These are phyloP conservation scores for Picocystis sp. DNA, from an alignment of 163 green algal genomes.

Conservation along the genomic window DNA sequence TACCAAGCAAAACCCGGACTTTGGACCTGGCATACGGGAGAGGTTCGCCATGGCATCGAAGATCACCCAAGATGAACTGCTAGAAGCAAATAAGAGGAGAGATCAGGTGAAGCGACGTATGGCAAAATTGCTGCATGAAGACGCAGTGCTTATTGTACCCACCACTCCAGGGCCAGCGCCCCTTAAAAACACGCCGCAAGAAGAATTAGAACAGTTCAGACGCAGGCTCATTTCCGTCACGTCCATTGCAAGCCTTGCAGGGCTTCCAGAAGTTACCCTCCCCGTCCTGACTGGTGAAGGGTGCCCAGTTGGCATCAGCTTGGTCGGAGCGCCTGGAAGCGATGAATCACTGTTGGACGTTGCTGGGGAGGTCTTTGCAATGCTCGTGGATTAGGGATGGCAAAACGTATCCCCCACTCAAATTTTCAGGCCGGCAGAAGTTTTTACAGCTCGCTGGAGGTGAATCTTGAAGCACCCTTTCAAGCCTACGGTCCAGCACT, in stretches of 20 bases:
- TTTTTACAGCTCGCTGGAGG: no score
- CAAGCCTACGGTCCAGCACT: no score
- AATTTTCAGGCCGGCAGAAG: no score
- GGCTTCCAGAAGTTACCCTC: conserved; percentile 65
- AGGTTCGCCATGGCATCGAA: conserved; percentile 45
- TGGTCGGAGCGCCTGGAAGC: conserved; percentile 47
- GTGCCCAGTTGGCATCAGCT: conserved; percentile 50
- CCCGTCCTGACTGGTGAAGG: conserved; percentile 37
- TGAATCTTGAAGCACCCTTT: no score
- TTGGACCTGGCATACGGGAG: conserved; percentile 51
- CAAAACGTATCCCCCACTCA: no score
- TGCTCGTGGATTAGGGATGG: no score
- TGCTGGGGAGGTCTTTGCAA: not conserved
- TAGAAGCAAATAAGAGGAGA: not conserved
- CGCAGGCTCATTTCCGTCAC: conserved; percentile 47
- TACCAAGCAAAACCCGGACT: conserved; percentile 22
- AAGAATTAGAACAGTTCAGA: conserved; percentile 43
- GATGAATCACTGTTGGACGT: conserved; percentile 62
- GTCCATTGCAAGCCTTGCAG: conserved; percentile 49
- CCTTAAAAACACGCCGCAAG: conserved; percentile 17
- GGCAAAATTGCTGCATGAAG: conserved; percentile 27
- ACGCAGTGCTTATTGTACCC: conserved; percentile 51
- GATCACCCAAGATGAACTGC: conserved; percentile 36
- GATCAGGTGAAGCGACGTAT: conserved; percentile 20
- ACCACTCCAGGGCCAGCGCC: conserved; percentile 45